These are phyloP conservation scores for Trichoderma citrinoviride DNA, from an alignment of 2,329 filamentous ascomycete species.

Conservation along the genomic window DNA sequence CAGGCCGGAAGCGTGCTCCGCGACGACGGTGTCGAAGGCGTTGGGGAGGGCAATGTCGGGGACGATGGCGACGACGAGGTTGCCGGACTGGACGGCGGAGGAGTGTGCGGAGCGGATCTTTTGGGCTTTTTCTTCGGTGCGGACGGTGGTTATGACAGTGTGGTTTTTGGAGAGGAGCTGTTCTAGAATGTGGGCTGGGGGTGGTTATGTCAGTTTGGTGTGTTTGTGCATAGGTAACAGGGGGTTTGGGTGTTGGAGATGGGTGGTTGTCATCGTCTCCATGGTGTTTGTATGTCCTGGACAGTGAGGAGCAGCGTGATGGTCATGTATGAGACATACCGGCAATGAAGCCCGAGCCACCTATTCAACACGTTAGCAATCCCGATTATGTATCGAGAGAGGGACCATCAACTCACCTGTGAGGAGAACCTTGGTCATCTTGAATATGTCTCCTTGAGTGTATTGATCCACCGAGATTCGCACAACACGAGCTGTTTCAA, in stretches of 20 bases:
- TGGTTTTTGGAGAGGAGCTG: conserved; percentile 51
- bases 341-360: conserved; percentile 38
- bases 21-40: conserved; percentile 67
- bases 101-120: conserved; percentile 45
- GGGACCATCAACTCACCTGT: conserved; percentile 27
- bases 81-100: conserved; percentile 43
- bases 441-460: neutral
- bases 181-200: conserved; percentile 53
- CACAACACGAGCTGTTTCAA: too few species aligned
- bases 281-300: neutral
- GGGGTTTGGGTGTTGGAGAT: neutral
- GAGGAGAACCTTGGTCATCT: conserved; percentile 35
- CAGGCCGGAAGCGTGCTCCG: conserved; percentile 36
- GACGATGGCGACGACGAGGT: conserved; percentile 59
- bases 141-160: conserved; percentile 55
- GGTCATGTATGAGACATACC: conserved; percentile 30
- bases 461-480: too few species aligned
- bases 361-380: conserved; percentile 23
- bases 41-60: conserved; percentile 71
- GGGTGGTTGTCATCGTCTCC: neutral
- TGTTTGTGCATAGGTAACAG: too few species aligned
- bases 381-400: neutral
- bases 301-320: neutral
- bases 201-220: neutral
- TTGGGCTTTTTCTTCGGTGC: conserved; percentile 52